Percentiles rank a stretch among this genome's conserved stretches.
These are phyloP conservation scores for Ricinus communis DNA, from an alignment of 345 rosid genomes.

Conservation along the genomic window DNA sequence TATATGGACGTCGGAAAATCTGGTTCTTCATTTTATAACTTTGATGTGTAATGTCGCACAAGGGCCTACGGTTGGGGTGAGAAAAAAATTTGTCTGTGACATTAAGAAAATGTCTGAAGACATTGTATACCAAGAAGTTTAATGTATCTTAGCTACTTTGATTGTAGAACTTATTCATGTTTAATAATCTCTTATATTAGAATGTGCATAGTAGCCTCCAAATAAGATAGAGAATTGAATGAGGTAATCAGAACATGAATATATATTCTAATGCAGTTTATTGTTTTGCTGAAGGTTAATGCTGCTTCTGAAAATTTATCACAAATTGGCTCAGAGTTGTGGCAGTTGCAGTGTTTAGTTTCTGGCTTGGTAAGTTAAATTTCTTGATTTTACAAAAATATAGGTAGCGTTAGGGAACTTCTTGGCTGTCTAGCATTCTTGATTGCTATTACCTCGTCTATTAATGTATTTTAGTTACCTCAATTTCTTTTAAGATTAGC, in stretches of 20 bases:
- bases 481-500: neutral
- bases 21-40: neutral
- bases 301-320: slow-evolving; percentile 57
- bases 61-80: too few relatives aligned
- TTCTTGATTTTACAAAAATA: neutral
- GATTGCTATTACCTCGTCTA: neutral
- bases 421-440: neutral
- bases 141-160: neutral
- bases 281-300: slow-evolving; percentile 53
- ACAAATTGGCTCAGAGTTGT: slow-evolving; percentile 60
- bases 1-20: neutral
- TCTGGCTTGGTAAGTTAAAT: slow-evolving; percentile 62
- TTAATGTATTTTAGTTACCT: too few relatives aligned
- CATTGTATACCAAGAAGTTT: neutral
- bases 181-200: neutral
- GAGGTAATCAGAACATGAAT: neutral
- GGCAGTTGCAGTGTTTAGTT: slow-evolving; percentile 57
- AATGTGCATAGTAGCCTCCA: neutral
- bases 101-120: too few relatives aligned
- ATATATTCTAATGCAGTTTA: slow-evolving; percentile 1
- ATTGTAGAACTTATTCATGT: neutral
- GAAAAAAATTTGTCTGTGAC: too few relatives aligned
- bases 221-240: neutral
- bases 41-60: neutral
- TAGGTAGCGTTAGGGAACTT: neutral